Evolutionary conservation across 768 basidiomycete species (phyloP), one percentile per base, ranked within the genome.

Genomic region (Phlegmacium glaucopus): DNA sequence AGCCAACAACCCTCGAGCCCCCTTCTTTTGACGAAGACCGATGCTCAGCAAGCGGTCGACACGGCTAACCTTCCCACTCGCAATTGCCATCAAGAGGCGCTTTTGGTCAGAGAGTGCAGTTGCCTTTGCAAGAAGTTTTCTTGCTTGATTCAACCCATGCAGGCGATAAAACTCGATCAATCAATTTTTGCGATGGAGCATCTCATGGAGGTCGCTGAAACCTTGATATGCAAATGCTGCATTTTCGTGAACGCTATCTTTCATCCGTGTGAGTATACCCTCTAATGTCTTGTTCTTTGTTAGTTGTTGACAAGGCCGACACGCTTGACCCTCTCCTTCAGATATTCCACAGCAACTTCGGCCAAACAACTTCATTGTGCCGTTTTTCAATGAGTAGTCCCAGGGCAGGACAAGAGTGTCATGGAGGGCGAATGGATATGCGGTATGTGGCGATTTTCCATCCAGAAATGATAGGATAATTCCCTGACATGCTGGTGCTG

Each of bases 371-470:
- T 6, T 46, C 52, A 53, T 53, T 18, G n/a, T 15, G 11, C 54
- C 50, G 30, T 54, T 48, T 1, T 22, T 11, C 1, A 54, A 49
- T 2, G 26, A 12, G 42, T 60, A 64, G 40, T 55, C 37, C 64
- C 62, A 66, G 9, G 62, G 61, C 40, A 55, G 42, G 3, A 39
- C n/a, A 5, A 55, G 47, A 6, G 30, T 47, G 15, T 58, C 46
- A 42, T 66, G 63, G 1, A 66, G 51, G 4, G 48, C 45, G 45
- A 61, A 66, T 1, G 59, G 63, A 48, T 62, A 66, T 1, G 47
- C n/a, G 5, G 50, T 48, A 38, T 61, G 54, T 11, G 59, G 54
- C 25, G 50, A 61, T 48, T 54, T 51, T 22, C 54, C 53, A 4
- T 45, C 44, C 22, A 57, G 61, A 30, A 66, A 49, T 8, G 18